Base-by-base conservation (phyloP, 108 stramenopile genomes). In the Skeletonema costatum region DNA sequence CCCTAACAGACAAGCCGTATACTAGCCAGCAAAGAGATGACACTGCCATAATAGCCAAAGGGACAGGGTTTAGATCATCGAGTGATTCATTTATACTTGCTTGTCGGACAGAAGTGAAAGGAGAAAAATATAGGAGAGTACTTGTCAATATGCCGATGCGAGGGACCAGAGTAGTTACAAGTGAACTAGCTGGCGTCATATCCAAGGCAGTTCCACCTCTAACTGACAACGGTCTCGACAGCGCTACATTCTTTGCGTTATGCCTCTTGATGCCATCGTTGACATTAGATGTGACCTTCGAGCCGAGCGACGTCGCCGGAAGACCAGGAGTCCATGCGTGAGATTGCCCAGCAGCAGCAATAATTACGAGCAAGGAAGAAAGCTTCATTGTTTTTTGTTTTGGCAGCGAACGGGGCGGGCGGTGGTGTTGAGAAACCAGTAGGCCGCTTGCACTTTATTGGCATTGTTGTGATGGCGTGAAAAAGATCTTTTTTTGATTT, bases 1-100 rank as follows among this genome's bases (percentile, higher is more conserved):
- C 82, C 14, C 68, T 71, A 48, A 83, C 67, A 25, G 75, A 75
- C 13, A 87, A 58, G 8, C 87, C 87, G 63, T 87, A 86, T 2
- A 61, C 75, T 33, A 87, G 59, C 87, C 87, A 87, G 36, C 71
- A 75, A 5, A 85, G 36, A 13, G 84, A 82, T 6, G 77, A 78
- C 16, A 80, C 69, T 8, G 87, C 75, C 87, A 85, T 85, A 36
- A 87, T 75, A 7, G 87, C 78, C 14, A 87, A 63, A 30, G 87
- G 87, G 12, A 85, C 44, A 21, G 87, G 85, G 38, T 87, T 83
- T 16, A 87, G 64, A 30, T 75, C 81, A 17, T 73, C 78, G 11
- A 87, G 64, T 8, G 59, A 46, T 19, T 71, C 48, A 17, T 66
- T 38, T 14, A 33, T 73, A 36, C 64, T 66, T 48, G 82, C 82